Evolutionary conservation across 306 rosid genomes (phyloP).

Genomic region (Senna siamea): DNA sequence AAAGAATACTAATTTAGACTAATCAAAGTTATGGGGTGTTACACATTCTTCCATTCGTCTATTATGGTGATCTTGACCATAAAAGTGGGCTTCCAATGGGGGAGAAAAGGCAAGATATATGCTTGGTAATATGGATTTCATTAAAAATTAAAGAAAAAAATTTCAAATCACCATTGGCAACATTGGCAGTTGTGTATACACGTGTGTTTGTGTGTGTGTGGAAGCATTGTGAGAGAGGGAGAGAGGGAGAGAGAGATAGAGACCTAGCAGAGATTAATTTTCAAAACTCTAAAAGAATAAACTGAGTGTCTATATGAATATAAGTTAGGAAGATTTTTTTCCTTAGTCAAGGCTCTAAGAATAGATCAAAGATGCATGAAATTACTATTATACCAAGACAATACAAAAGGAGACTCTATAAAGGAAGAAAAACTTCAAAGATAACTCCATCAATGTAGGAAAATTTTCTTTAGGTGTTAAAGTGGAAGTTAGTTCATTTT

Average conservation of each 20-base stretch:
- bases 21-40: too few relatives aligned
- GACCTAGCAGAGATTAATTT: conserved; percentile 67
- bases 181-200: conserved; percentile 3
- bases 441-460: conserved; percentile 20
- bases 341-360: conserved; percentile 73
- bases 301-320: conserved; percentile 78
- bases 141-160: conserved; percentile 53
- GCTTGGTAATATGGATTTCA: conserved; percentile 75
- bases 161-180: conserved; percentile 42
- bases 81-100: conserved; percentile 96
- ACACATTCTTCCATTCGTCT: conserved; percentile 74
- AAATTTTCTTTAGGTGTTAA: conserved; percentile 19
- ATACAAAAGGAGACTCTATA: neutral
- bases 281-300: conserved; percentile 83
- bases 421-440: conserved; percentile 15
- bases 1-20: too few relatives aligned
- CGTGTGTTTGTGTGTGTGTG: neutral
- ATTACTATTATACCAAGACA: conserved; percentile 29
- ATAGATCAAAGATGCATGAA: conserved; percentile 35
- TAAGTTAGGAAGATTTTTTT: conserved; percentile 54
- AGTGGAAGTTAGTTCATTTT: conserved; percentile 11
- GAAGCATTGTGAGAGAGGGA: too few relatives aligned
- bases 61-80: conserved; percentile 82
- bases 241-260: conserved; percentile 40
- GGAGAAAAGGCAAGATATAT: conserved; percentile 91